Evolutionary conservation across 1,139 yeast species (phyloP), one percentile per base, ranked within the genome.

Genomic region (Saccharomycopsis hybrid): DNA sequence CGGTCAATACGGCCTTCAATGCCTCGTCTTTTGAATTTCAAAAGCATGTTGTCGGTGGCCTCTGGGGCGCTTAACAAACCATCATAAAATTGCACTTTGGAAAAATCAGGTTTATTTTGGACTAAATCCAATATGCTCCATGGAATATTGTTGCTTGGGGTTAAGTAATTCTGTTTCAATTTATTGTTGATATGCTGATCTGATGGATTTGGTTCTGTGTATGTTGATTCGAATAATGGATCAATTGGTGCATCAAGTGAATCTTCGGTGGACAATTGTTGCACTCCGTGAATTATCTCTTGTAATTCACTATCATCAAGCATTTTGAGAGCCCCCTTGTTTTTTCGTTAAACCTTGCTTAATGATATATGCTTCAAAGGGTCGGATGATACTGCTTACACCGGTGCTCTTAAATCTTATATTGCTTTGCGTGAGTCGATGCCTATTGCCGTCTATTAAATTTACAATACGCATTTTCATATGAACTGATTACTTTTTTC

Each of bases 21-120:
- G 1, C 98, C 98, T 11, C 72, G 65, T 59, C 98, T 70, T 57
- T 77, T 78, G 62, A 82, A 80, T 48, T 85, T 68, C 52, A 78
- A 73, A 0, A 76, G 65, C 0, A 88, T 78, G 57, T 87, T 69
- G 27, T 73, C 72, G 18, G 80, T 68, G 2, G 78, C 67, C 9
- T 70, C 66, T 0, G 94, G 90, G 2, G 71, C 56, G 18, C 68
- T 64, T 32, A 82, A 62, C 52, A 85, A 65, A 13, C 65, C 65
- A 51, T 72, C 73, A 52, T 71, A 71, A 3, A 71, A 58, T 33
- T 59, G 61, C 11, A 62, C 63, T 8, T 51, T 37, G 5, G 39
- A 13, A 4, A 43, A 38, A 7, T 43, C 46, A 11, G 46, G 38
- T 18, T 49, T 49, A 18, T 49, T 49, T 50, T 64, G 69, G 13